Base-by-base conservation (phyloP, 2,329 filamentous ascomycete genomes). In the Penicillium sp. region DNA sequence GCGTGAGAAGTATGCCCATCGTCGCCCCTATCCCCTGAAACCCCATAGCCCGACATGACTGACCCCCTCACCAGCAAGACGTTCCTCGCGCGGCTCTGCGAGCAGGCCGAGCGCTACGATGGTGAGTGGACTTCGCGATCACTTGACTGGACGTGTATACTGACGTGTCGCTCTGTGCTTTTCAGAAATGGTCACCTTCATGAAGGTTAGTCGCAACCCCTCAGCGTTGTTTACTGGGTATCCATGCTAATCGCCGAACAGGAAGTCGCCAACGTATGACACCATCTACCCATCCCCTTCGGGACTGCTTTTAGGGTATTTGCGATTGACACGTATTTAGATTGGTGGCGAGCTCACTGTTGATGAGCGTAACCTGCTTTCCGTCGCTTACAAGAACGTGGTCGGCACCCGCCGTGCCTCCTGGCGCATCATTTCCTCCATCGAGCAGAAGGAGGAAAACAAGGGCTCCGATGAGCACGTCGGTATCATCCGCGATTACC, bases 51-150 rank as follows among this genome's bases (percentile, higher is more conserved):
- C 56, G 48, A 25, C 58, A 65, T 53, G 46, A 70, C 72, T 80
- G 66, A 80, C 72, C 54, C 45, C 61, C 61, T 60, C 57, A 63
- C 75, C 77, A 96, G 91, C 89, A 97, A 97, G 88, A 97, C 94
- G 76, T 97, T 97, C 86, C 91, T 97, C 79, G 94, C 94, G 80
- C 88, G 94, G 83, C 91, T 99, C 77, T 97, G 94, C 85, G 94
- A 97, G 90, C 94, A 99, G 87, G 94, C 94, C 77, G 94, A 97
- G 86, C 93, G 93, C 77, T 99, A 99, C 82, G 93, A 99, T 93
- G 94, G 84, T 86, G 77, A 78, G 83, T 55, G 54, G 21, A 27
- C 50, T 23, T 42, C 25, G 31, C 35, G 27, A 4, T 46, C n/a
- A 25, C 23, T 32, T 21, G 21, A 16, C 35, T 38, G 44, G 34